These are phyloP conservation scores for Serendipita sp. DNA, from an alignment of 768 basidiomycete genomes.

Conservation along the genomic window DNA sequence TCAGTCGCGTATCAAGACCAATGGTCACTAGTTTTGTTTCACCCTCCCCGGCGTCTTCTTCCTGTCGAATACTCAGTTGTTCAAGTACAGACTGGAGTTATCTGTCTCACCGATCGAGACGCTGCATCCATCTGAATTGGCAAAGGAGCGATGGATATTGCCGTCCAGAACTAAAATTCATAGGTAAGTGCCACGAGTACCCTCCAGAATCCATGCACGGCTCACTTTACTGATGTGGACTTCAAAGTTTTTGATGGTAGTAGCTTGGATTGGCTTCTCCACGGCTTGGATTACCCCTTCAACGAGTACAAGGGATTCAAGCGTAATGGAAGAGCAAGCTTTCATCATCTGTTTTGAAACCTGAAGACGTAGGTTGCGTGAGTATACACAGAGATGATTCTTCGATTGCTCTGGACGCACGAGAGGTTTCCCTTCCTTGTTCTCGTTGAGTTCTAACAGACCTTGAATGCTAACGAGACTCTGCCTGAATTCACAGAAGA, in stretches of 20 bases:
- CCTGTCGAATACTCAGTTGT: background rate
- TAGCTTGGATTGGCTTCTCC: constrained; percentile 58
- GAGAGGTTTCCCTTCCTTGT: constrained; percentile 1
- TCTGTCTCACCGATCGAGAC: constrained; percentile 12
- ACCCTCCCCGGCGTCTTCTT: background rate
- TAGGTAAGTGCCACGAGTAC: background rate
- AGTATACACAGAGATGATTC: background rate
- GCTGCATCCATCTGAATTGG: constrained; percentile 23
- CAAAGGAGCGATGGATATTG: constrained; percentile 17
- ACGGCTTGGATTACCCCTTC: constrained; percentile 34
- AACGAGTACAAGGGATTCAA: constrained; percentile 84
- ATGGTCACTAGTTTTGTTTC: constrained; percentile 20
- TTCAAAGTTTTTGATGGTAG: constrained; percentile 75
- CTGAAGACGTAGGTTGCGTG: background rate
- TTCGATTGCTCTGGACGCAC: background rate
- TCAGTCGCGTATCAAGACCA: constrained; percentile 81
- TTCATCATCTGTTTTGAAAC: constrained; percentile 96
- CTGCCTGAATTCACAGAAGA: constrained; percentile 15
- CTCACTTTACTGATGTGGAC: constrained; percentile 67
- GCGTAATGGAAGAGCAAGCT: constrained; percentile 61
- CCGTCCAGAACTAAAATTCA: constrained; percentile 8
- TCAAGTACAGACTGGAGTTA: background rate
- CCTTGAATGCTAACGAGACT: constrained; percentile 14
- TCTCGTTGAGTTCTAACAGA: constrained; percentile 10
- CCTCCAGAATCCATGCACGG: background rate